phyloP scores from a whole-genome alignment of 352 stramenopile species.

The Phytopythium aichiense region DNA sequence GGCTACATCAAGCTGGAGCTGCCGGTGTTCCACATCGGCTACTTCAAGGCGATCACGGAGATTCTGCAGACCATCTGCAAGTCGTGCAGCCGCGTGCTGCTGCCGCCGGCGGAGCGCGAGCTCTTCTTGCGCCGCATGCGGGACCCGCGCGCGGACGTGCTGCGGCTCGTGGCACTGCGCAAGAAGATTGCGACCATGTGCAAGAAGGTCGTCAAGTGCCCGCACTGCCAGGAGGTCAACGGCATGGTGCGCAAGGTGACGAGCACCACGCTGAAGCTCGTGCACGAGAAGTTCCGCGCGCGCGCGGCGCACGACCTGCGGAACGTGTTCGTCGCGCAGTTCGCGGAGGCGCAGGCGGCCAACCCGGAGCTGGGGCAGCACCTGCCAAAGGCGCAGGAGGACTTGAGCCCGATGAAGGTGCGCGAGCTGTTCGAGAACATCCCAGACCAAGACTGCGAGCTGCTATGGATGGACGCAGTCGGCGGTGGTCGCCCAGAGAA shows the following conservation, averaged over 20 bases:
- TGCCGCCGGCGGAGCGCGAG: conserved; percentile 89
- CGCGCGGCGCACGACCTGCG: conserved; percentile 81
- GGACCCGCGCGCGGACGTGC: conserved; percentile 71
- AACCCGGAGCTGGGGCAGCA: conserved; percentile 86
- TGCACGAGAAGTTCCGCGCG: conserved; percentile 97
- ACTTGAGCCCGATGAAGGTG: conserved; percentile 89
- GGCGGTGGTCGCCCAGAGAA: conserved; percentile 94
- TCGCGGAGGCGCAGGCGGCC: conserved; percentile 62
- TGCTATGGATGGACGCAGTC: conserved; percentile 96
- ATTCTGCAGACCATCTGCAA: conserved; percentile 99
- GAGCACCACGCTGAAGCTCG: conserved; percentile 96
- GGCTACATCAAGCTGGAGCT: conserved; percentile 98
- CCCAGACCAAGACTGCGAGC: conserved; percentile 96
- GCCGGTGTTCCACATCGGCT: conserved; percentile 99
- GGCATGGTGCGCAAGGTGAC: conserved; percentile 98
- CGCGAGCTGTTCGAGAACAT: conserved; percentile 95
- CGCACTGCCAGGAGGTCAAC: conserved; percentile 95
- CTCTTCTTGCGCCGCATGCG: conserved; percentile 87
- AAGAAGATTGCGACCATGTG: conserved; percentile 97
- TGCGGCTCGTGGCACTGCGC: conserved; percentile 70
- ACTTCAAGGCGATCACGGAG: conserved; percentile 98
- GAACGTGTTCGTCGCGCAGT: conserved; percentile 85
- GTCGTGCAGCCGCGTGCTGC: conserved; percentile 93
- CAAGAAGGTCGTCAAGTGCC: conserved; percentile 96
- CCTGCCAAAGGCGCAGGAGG: conserved; percentile 87